Percentiles rank a stretch among this genome's conserved stretches.
These are phyloP conservation scores for Trichophyton equinum DNA, from an alignment of 2,329 filamentous ascomycete species.

Conservation along the genomic window DNA sequence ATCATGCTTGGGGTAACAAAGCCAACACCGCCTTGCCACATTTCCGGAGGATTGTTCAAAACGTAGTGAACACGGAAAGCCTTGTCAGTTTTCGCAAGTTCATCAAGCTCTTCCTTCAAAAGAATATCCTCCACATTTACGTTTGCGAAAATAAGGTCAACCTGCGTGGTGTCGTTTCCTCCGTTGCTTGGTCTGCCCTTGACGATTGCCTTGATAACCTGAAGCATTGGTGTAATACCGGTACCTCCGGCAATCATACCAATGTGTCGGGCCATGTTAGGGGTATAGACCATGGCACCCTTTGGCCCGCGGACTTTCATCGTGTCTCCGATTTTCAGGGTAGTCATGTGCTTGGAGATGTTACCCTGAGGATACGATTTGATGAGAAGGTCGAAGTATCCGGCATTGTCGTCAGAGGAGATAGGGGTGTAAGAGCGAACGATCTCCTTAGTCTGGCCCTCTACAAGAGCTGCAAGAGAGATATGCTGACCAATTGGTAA, in stretches of 20 bases:
- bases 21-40: constrained; percentile 83
- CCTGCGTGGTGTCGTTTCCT: constrained; percentile 69
- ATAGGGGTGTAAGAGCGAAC: constrained; percentile 88
- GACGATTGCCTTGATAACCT: constrained; percentile 83
- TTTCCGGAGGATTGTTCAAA: constrained; percentile 85
- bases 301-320: constrained; percentile 92
- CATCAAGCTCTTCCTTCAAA: constrained; percentile 80
- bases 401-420: constrained; percentile 75
- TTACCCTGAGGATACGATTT: constrained; percentile 97
- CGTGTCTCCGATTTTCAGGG: constrained; percentile 66
- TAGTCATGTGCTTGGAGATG: constrained; percentile 86
- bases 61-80: constrained; percentile 87
- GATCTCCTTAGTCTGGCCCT: constrained; percentile 68
- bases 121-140: constrained; percentile 88
- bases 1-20: constrained; percentile 97
- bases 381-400: constrained; percentile 91
- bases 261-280: constrained; percentile 92
- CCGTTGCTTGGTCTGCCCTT: constrained; percentile 54
- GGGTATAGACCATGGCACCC: constrained; percentile 93
- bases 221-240: constrained; percentile 96
- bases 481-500: constrained; percentile 98
- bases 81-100: constrained; percentile 61
- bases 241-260: constrained; percentile 98
- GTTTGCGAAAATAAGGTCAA: constrained; percentile 95
- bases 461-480: constrained; percentile 73